Evolutionary conservation across 352 stramenopile species (phyloP), one percentile per base, ranked within the genome.

Genomic region (Globisporangium abappressorium): DNA sequence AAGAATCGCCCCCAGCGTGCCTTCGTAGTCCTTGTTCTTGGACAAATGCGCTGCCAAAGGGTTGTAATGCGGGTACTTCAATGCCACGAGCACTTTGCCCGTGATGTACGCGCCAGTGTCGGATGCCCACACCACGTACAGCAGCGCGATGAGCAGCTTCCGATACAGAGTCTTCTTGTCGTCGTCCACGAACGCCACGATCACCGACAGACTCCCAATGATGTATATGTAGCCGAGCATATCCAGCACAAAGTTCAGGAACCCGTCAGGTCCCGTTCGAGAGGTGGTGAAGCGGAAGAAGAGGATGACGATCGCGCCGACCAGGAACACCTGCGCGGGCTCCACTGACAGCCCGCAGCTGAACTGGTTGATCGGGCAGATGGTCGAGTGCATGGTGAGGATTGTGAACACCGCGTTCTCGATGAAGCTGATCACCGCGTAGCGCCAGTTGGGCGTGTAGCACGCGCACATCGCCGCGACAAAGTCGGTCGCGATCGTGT

Each of bases 1-100:
- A 0, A 95, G 30, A 22, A 89, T 81, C 22, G 94, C 96, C 9
- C 89, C 94, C 28, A 98, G 66, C 22, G 97, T 92, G 60, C 96
- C 96, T 82, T 99, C 96, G 26, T 98, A 91, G 55, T 97, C 97
- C 71, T 99, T 99, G 80, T 98, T 98, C 41, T 97, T 96, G 53
- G 90, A 98, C 38, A 97, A 73, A 53, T 94, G 91, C 1, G 91
- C 84, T 15, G 94, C 95, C 12, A 96, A 81, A 6, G 82, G 81
- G 57, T 95, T 92, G 38, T 98, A 89, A 18, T 79, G 74, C 20
- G 80, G 80, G 53, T 98, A 87, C 49, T 97, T 89, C 8, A 93
- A 88, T 20, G 84, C 80, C 51, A 91, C 87, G 64, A 97, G 93
- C 36, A 90, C 70, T 46, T 97, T 91, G n/a, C 96, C 96, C 5